Conservation (phyloP, 1,284 basidiomycete species). For the Cutaneotrichosporon sp. region DNA sequence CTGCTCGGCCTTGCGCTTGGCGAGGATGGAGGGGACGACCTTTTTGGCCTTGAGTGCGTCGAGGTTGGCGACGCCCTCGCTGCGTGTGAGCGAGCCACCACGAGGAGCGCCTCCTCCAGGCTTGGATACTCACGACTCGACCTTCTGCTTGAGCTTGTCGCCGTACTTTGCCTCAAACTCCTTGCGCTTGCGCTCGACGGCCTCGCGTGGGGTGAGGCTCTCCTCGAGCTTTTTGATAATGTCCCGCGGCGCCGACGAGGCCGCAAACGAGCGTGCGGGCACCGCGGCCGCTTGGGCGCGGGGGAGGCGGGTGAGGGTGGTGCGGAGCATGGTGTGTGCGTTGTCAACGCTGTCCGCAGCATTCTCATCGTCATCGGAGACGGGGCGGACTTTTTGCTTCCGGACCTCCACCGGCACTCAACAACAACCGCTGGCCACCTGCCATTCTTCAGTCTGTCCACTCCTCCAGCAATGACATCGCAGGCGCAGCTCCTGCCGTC, state of each 20-base stretch:
- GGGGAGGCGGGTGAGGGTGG: constrained; percentile 8
- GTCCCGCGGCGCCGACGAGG: constrained; percentile 16
- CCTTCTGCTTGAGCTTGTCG: constrained; percentile 49
- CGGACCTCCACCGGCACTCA: constrained; percentile 6
- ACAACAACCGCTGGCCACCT: constrained; percentile 2
- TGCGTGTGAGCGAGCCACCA: too few relatives aligned
- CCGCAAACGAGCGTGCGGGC: constrained; percentile 4
- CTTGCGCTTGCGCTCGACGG: constrained; percentile 48
- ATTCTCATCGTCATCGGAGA: background rate
- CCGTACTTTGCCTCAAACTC: constrained; percentile 53
- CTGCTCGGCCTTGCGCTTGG: constrained; percentile 34
- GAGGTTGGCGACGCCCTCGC: constrained; percentile 47
- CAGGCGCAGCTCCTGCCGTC: constrained; percentile 37
- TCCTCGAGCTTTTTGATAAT: constrained; percentile 39
- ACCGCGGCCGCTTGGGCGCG: background rate
- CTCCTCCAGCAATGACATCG: too few relatives aligned
- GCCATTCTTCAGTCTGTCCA: constrained; percentile 9
- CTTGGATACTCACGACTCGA: constrained; percentile 41
- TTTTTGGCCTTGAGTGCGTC: constrained; percentile 52
- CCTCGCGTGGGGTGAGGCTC: constrained; percentile 45
- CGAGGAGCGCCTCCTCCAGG: too few relatives aligned
- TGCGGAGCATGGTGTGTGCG: constrained; percentile 13
- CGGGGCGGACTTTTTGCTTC: constrained; percentile 13
- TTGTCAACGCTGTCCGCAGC: background rate
- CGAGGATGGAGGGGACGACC: constrained; percentile 36